Evolutionary conservation across 2,329 filamentous ascomycete species (phyloP).

Genomic region (Biscogniauxia marginata): DNA sequence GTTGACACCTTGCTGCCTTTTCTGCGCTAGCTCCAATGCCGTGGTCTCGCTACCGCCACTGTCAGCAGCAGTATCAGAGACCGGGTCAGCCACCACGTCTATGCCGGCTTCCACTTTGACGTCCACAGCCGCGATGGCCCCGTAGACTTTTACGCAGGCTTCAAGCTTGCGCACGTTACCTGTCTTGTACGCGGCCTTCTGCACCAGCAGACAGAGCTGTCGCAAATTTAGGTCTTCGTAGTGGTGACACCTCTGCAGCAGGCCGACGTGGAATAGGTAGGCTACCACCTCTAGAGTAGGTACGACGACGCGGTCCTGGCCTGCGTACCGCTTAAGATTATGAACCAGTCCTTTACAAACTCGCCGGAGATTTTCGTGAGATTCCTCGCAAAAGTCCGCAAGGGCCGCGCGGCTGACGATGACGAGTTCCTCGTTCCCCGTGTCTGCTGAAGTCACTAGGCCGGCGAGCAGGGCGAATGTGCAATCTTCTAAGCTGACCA

Average conservation of each 20-base stretch:
- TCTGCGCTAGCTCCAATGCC: constrained; percentile 20
- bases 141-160: constrained; percentile 78
- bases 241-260: constrained; percentile 40
- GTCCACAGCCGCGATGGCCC: constrained; percentile 53
- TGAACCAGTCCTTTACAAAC: constrained; percentile 51
- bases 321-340: constrained; percentile 53
- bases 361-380: constrained; percentile 38
- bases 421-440: constrained; percentile 74
- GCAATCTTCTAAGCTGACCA: constrained; percentile 37
- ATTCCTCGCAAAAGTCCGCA: constrained; percentile 49
- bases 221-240: constrained; percentile 43
- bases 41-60: not conserved
- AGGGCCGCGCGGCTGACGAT: constrained; percentile 67
- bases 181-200: constrained; percentile 80
- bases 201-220: constrained; percentile 65
- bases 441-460: constrained; percentile 70
- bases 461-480: constrained; percentile 61
- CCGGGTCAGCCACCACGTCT: constrained; percentile 10
- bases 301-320: constrained; percentile 69
- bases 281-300: constrained; percentile 75
- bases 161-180: constrained; percentile 79
- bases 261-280: constrained; percentile 68
- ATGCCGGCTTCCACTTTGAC: not conserved
- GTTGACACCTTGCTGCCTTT: constrained; percentile 45
- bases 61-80: not conserved